These are phyloP conservation scores for Ceratorhiza oryzae-sativae DNA, from an alignment of 1,284 basidiomycete genomes.

Conservation along the genomic window DNA sequence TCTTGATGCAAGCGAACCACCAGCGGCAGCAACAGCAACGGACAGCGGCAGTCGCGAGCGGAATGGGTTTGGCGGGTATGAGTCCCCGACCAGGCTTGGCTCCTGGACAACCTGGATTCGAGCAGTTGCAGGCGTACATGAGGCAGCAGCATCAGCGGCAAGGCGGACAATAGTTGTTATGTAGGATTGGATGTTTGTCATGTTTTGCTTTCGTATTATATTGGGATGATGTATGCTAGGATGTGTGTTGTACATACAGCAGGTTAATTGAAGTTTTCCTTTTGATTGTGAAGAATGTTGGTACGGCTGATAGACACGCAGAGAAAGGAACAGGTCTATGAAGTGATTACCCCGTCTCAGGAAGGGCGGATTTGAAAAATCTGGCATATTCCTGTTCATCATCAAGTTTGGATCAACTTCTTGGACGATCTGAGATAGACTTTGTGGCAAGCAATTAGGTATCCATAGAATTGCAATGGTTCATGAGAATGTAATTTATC, in stretches of 20 bases:
- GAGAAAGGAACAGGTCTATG: not conserved
- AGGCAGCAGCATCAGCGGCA: slow-evolving; percentile 37
- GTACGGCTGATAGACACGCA: not conserved
- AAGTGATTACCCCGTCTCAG: too few relatives aligned
- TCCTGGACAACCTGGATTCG: slow-evolving; percentile 19
- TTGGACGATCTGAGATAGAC: too few relatives aligned
- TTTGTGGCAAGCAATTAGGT: too few relatives aligned
- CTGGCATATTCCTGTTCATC: too few relatives aligned
- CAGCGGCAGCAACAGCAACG: not conserved
- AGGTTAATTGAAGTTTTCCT: slow-evolving; percentile 8
- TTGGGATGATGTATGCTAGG: not conserved
- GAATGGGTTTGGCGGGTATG: slow-evolving; percentile 10
- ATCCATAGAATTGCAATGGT: too few relatives aligned
- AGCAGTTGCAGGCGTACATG: slow-evolving; percentile 36
- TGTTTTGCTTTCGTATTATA: slow-evolving; percentile 2
- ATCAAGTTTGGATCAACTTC: too few relatives aligned
- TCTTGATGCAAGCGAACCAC: not conserved
- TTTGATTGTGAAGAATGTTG: not conserved
- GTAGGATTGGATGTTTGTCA: not conserved
- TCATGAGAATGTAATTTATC: too few relatives aligned
- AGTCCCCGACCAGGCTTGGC: not conserved
- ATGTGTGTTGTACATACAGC: not conserved
- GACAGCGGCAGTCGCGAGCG: not conserved
- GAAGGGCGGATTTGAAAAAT: too few relatives aligned
- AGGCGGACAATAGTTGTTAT: slow-evolving; percentile 4